Evolutionary conservation across 768 basidiomycete genomes (phyloP).

Genomic region (Suillus ampliporus): DNA sequence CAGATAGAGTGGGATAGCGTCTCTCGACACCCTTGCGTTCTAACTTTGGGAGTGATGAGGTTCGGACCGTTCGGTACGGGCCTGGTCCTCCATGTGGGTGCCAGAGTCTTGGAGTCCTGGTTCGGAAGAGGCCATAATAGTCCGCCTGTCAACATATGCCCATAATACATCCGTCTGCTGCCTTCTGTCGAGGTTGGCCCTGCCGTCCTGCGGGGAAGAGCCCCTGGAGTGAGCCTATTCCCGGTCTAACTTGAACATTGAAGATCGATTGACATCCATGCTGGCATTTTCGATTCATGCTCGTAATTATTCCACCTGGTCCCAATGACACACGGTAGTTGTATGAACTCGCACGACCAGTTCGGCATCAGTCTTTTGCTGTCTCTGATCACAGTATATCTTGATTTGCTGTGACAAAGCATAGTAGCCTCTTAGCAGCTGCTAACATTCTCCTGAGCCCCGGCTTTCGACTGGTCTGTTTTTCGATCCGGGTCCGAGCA

Average conservation of each 20-base stretch:
- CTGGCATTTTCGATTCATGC: background rate
- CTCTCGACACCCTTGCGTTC: background rate
- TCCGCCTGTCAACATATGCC: background rate
- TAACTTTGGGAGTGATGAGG: too few species aligned
- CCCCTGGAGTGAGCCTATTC: background rate
- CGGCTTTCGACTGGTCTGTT: too few species aligned
- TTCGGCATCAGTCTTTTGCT: background rate
- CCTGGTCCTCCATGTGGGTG: too few species aligned
- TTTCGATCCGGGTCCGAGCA: too few species aligned
- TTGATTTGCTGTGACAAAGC: background rate
- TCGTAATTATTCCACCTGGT: too few species aligned
- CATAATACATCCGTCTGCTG: background rate
- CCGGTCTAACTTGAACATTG: background rate
- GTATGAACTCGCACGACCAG: background rate
- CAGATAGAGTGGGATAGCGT: constrained; percentile 48
- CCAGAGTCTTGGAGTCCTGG: background rate
- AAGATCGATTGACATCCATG: background rate
- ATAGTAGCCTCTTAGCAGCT: background rate
- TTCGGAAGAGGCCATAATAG: too few species aligned
- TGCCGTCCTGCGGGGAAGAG: background rate
- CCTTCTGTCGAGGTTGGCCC: background rate
- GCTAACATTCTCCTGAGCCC: too few species aligned
- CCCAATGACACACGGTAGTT: too few species aligned
- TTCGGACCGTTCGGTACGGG: too few species aligned
- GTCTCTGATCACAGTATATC: background rate